Evolutionary conservation across 1,139 yeast genomes (phyloP).

Genomic region (Zygoascus meyerae): DNA sequence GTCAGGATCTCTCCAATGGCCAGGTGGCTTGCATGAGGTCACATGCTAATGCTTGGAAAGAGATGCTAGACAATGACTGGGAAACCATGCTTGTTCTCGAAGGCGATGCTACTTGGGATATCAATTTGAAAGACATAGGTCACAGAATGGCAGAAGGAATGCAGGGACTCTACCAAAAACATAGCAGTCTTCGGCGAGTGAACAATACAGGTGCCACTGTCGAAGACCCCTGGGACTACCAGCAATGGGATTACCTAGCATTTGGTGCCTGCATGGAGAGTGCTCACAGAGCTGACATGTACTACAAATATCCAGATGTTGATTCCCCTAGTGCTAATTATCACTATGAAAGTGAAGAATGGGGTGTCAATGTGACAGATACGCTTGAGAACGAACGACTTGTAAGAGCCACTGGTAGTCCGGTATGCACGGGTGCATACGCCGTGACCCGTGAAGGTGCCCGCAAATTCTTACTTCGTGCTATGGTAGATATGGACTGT

Average conservation of each 20-base stretch:
- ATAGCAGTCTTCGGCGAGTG: neutral
- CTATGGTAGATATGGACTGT: constrained; percentile 14
- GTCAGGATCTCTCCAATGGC: neutral
- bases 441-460: constrained; percentile 19
- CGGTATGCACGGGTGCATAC: constrained; percentile 20
- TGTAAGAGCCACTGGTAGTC: constrained; percentile 11
- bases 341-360: constrained; percentile 2
- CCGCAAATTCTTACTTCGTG: constrained; percentile 15
- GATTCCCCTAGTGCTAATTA: constrained; percentile 12
- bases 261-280: constrained; percentile 12
- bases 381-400: constrained; percentile 13
- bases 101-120: constrained; percentile 19
- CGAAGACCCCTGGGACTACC: constrained; percentile 12
- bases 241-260: constrained; percentile 14
- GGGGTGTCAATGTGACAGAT: neutral
- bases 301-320: constrained; percentile 13
- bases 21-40: constrained; percentile 15
- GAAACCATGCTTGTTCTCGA: constrained; percentile 15
- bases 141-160: constrained; percentile 14
- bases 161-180: constrained; percentile 9
- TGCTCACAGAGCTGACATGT: neutral
- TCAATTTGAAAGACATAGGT: constrained; percentile 12
- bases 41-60: constrained; percentile 17
- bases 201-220: constrained; percentile 1
- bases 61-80: constrained; percentile 14